A percentile compares a stretch with the other conserved stretches of the same genome.
These are phyloP conservation scores for Erythrophleum ivorense DNA, from an alignment of 331 rosid genomes.

Conservation along the genomic window DNA sequence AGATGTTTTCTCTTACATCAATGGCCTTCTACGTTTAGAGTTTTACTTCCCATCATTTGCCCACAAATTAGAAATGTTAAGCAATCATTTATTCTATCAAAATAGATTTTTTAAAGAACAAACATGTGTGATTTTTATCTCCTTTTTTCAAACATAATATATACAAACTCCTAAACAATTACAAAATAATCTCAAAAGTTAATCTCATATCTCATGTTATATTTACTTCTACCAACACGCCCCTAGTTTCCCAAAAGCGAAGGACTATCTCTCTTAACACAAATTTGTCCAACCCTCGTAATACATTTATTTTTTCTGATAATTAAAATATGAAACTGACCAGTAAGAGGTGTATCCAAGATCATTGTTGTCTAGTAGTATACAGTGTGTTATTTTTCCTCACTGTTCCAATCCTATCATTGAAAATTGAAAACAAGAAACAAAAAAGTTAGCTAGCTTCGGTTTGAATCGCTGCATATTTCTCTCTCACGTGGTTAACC, in stretches of 20 bases:
- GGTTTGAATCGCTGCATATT: slow-evolving; percentile 26
- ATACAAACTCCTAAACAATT: neutral
- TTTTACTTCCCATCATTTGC: too few species aligned
- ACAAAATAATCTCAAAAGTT: neutral
- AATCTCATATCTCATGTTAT: neutral
- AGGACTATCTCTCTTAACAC: neutral
- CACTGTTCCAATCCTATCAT: slow-evolving; percentile 18
- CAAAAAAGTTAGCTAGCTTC: slow-evolving; percentile 46
- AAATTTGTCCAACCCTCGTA: neutral
- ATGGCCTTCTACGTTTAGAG: too few species aligned
- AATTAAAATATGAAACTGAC: neutral
- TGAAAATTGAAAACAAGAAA: slow-evolving; percentile 38
- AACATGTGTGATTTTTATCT: too few species aligned
- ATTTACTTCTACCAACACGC: neutral
- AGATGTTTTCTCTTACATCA: too few species aligned
- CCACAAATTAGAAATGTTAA: too few species aligned
- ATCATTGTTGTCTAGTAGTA: neutral
- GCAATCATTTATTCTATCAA: too few species aligned
- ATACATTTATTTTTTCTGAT: neutral
- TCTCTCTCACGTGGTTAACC: neutral
- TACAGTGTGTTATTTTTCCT: neutral
- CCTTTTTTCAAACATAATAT: too few species aligned
- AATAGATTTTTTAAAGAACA: too few species aligned
- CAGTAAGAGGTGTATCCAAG: neutral
- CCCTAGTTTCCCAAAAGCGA: neutral